A percentile compares a stretch with the other conserved stretches of the same genome.
Conservation (phyloP, 148 eudicot genomes). For the Amaranthus hypochondriacus region DNA sequence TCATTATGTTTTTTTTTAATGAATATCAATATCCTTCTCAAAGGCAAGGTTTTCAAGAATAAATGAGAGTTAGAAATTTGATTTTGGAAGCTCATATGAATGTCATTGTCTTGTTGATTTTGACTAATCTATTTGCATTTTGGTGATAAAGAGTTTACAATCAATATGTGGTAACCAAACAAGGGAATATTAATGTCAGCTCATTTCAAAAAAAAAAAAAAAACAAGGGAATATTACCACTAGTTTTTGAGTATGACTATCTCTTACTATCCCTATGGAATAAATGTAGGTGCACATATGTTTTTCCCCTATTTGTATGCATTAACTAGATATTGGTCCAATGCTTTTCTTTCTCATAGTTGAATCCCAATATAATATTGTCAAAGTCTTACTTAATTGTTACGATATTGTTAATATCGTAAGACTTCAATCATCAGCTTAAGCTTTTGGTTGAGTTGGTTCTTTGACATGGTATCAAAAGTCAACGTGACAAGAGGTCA, state of each 20-base stretch:
- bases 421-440: too few relatives aligned
- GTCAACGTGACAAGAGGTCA: too few relatives aligned
- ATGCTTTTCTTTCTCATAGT: background rate
- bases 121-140: constrained; percentile 7
- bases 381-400: too few relatives aligned
- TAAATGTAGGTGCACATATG: background rate
- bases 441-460: too few relatives aligned
- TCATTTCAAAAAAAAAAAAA: too few relatives aligned
- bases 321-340: background rate
- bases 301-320: background rate
- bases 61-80: constrained; percentile 4
- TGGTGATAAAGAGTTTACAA: constrained; percentile 16
- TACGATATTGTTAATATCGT: too few relatives aligned
- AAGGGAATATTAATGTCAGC: constrained; percentile 5
- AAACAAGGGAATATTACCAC: constrained; percentile 15
- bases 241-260: constrained; percentile 9
- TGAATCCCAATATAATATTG: too few relatives aligned
- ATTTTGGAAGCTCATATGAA: constrained; percentile 25
- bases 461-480: too few relatives aligned
- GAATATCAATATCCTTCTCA: background rate
- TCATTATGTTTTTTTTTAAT: constrained; percentile 22
- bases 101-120: constrained; percentile 19
- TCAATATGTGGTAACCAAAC: constrained; percentile 25
- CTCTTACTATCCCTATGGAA: constrained; percentile 9
- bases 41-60: background rate